Evolutionary conservation across 106 monocot species (phyloP).

Genomic region (Platanthera zijinensis): DNA sequence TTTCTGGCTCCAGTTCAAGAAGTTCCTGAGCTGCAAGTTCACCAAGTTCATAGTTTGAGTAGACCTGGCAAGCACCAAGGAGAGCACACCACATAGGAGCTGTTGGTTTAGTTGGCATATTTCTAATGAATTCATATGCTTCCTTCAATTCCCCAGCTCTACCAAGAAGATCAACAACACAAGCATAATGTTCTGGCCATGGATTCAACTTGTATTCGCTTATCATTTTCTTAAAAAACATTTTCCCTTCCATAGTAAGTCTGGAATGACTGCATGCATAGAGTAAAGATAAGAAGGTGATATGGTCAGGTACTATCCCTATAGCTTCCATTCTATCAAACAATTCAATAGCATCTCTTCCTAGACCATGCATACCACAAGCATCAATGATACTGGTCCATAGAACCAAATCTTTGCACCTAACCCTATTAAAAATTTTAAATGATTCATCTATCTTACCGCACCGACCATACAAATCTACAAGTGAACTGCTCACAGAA

Average conservation of each 20-base stretch:
- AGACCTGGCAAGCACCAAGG: conserved; percentile 62
- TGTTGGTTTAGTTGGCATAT: conserved; percentile 50
- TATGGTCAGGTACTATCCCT: conserved; percentile 48
- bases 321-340: conserved; percentile 34
- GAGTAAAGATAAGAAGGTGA: conserved; percentile 57
- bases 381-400: conserved; percentile 65
- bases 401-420: conserved; percentile 45
- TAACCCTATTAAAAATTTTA: conserved; percentile 30
- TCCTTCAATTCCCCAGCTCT: conserved; percentile 55
- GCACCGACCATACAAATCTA: conserved; percentile 78
- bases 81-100: conserved; percentile 70
- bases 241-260: conserved; percentile 33
- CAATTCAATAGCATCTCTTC: conserved; percentile 39
- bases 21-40: conserved; percentile 53
- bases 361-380: conserved; percentile 66
- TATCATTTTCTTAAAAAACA: conserved; percentile 35
- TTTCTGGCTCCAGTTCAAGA: conserved; percentile 69
- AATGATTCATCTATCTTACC: conserved; percentile 34
- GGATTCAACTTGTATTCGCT: conserved; percentile 35
- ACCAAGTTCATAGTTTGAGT: conserved; percentile 38
- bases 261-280: conserved; percentile 79
- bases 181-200: conserved; percentile 88
- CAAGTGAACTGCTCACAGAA: conserved; percentile 30
- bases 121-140: conserved; percentile 55
- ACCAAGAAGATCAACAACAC: conserved; percentile 73